These are phyloP conservation scores for Mycena polygramma DNA, from an alignment of 768 basidiomycete species.

Conservation along the genomic window DNA sequence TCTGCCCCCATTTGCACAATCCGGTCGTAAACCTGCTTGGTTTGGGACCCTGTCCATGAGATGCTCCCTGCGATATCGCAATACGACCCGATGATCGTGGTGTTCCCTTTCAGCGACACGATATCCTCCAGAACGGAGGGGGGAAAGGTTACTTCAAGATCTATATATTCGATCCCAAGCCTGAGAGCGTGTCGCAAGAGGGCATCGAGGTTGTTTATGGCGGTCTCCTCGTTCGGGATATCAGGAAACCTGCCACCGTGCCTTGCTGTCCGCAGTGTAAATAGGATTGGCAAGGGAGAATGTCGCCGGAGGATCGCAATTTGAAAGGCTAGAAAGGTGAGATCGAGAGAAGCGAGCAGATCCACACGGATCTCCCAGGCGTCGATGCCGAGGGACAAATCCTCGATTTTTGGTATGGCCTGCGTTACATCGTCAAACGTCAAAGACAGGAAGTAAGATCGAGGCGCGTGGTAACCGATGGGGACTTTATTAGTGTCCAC, in stretches of 20 bases:
- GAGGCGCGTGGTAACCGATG: slow-evolving; percentile 50
- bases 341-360: slow-evolving; percentile 62
- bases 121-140: slow-evolving; percentile 62
- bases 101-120: slow-evolving; percentile 63
- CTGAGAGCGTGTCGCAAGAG: slow-evolving; percentile 61
- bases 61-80: slow-evolving; percentile 79
- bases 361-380: slow-evolving; percentile 84
- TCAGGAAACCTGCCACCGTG: slow-evolving; percentile 85
- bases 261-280: slow-evolving; percentile 77
- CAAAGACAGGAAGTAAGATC: slow-evolving; percentile 80
- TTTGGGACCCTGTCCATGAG: slow-evolving; percentile 70
- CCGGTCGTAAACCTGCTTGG: slow-evolving; percentile 63
- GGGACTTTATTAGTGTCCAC: slow-evolving; percentile 63
- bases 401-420: slow-evolving; percentile 66
- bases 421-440: slow-evolving; percentile 79
- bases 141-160: slow-evolving; percentile 76
- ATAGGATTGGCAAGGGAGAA: slow-evolving; percentile 78
- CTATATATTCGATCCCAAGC: slow-evolving; percentile 81
- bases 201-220: slow-evolving; percentile 70
- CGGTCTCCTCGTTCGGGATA: slow-evolving; percentile 60
- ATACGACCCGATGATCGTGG: slow-evolving; percentile 80
- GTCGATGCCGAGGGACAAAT: slow-evolving; percentile 75
- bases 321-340: slow-evolving; percentile 73
- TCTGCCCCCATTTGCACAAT: slow-evolving; percentile 70
- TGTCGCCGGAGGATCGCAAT: slow-evolving; percentile 72